phyloP scores from a whole-genome alignment of 768 basidiomycete genomes.

The Neoboletus magnificus region DNA sequence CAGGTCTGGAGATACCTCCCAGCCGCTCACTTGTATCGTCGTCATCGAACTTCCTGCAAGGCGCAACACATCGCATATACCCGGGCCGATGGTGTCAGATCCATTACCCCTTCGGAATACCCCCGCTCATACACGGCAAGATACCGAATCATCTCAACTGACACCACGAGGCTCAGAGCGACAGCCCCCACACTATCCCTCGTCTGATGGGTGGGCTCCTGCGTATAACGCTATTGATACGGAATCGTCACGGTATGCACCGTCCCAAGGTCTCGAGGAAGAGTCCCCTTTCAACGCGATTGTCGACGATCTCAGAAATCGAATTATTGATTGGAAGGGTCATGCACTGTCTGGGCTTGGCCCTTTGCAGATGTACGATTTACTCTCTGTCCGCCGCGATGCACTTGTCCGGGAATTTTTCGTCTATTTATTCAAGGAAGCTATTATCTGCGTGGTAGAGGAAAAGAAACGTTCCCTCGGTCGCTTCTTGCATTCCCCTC shows the following conservation, averaged over 20 bases:
- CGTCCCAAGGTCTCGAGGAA: constrained; percentile 40
- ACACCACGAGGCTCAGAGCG: constrained; percentile 11
- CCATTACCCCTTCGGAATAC: constrained; percentile 36
- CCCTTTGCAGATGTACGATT: constrained; percentile 86
- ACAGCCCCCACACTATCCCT: constrained; percentile 14
- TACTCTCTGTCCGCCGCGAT: constrained; percentile 85
- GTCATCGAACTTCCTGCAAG: constrained; percentile 88
- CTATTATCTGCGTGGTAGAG: constrained; percentile 96
- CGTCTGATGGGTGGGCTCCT: constrained; percentile 26
- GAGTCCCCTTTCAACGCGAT: constrained; percentile 79
- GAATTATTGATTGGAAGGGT: constrained; percentile 96
- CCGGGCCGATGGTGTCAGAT: constrained; percentile 53
- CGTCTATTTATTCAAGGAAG: constrained; percentile 96
- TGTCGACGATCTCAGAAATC: constrained; percentile 82
- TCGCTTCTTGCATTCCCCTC: constrained; percentile 65
- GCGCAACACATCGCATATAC: constrained; percentile 48
- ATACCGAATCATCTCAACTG: constrained; percentile 19
- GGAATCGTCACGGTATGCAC: constrained; percentile 30
- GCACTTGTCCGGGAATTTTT: constrained; percentile 89
- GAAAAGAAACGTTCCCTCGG: constrained; percentile 86
- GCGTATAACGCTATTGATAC: constrained; percentile 29
- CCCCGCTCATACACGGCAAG: constrained; percentile 20
- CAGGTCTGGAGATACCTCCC: constrained; percentile 63
- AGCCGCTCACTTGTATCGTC: constrained; percentile 91
- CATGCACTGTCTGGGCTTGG: constrained; percentile 90